A percentile compares a stretch with the other conserved stretches of the same genome.
Evolutionary conservation across 495 filamentous ascomycete genomes (phyloP).

Genomic region (Penicillium ochrochloron): DNA sequence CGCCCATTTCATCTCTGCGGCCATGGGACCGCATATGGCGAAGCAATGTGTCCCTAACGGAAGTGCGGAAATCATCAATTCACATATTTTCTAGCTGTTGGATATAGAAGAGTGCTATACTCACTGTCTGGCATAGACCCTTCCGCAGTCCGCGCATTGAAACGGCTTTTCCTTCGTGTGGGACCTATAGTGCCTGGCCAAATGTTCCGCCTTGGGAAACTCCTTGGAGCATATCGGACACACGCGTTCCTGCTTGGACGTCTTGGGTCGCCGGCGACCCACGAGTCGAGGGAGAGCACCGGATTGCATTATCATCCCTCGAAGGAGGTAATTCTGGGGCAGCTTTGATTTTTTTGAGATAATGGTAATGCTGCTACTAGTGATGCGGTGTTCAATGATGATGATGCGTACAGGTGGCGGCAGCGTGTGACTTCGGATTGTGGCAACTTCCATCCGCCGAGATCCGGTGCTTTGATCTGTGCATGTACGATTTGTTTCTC

Average conservation of each 20-base stretch:
- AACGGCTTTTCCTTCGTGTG: slow-evolving; percentile 4
- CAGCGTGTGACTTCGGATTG: neutral
- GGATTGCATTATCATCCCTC: neutral
- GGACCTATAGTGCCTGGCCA: slow-evolving; percentile 1
- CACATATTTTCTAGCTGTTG: neutral
- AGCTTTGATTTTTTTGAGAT: neutral
- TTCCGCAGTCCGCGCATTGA: neutral
- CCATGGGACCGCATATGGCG: neutral
- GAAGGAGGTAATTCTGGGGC: neutral
- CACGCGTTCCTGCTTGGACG: slow-evolving; percentile 1
- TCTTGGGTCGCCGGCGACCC: slow-evolving; percentile 1
- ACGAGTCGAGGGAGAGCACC: neutral
- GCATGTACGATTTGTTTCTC: slow-evolving; percentile 2
- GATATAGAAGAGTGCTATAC: neutral
- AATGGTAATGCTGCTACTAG: neutral
- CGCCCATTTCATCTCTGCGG: neutral
- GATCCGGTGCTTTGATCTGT: neutral
- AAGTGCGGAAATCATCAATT: neutral
- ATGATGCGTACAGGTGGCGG: slow-evolving; percentile 3
- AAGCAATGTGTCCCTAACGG: neutral
- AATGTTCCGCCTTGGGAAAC: slow-evolving; percentile 1
- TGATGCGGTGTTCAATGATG: neutral
- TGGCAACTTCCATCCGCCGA: slow-evolving; percentile 5
- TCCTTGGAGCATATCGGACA: slow-evolving; percentile 1
- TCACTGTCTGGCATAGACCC: slow-evolving; percentile 3